Conservation (phyloP, 2,329 filamentous ascomycete species). For the Colletotrichum cereale region DNA sequence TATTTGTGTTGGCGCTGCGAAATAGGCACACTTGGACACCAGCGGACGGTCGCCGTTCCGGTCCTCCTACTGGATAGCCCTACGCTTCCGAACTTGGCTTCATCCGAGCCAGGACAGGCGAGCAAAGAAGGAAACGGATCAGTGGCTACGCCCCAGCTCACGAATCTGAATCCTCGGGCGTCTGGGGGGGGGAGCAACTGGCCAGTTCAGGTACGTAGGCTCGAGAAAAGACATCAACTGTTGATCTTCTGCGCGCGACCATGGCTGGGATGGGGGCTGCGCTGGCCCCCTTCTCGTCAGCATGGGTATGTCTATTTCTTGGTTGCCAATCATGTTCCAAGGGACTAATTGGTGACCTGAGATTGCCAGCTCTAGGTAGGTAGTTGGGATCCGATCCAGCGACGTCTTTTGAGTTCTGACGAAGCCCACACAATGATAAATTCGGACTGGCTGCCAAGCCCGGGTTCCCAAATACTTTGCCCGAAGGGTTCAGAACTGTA, state of each 20-base stretch:
- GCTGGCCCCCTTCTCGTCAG: background rate
- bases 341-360: background rate
- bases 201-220: no score
- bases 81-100: slow-evolving; percentile 13
- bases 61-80: slow-evolving; percentile 7
- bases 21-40: background rate
- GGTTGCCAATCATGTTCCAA: slow-evolving; percentile 13
- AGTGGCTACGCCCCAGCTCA: background rate
- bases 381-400: slow-evolving; percentile 23
- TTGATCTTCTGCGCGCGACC: background rate
- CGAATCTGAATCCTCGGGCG: slow-evolving; percentile 24
- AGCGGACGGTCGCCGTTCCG: background rate
- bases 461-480: slow-evolving; percentile 3
- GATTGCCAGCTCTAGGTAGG: background rate
- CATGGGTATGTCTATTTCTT: slow-evolving; percentile 2
- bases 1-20: background rate
- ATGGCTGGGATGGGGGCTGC: slow-evolving; percentile 1
- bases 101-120: background rate
- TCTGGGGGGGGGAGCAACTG: background rate
- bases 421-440: background rate
- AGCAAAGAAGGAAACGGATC: background rate
- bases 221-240: background rate
- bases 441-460: slow-evolving; percentile 10
- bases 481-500: slow-evolving; percentile 6
- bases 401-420: slow-evolving; percentile 35